Conservation (phyloP, 177 flowering plant species). For the Tripterygium wilfordii region DNA sequence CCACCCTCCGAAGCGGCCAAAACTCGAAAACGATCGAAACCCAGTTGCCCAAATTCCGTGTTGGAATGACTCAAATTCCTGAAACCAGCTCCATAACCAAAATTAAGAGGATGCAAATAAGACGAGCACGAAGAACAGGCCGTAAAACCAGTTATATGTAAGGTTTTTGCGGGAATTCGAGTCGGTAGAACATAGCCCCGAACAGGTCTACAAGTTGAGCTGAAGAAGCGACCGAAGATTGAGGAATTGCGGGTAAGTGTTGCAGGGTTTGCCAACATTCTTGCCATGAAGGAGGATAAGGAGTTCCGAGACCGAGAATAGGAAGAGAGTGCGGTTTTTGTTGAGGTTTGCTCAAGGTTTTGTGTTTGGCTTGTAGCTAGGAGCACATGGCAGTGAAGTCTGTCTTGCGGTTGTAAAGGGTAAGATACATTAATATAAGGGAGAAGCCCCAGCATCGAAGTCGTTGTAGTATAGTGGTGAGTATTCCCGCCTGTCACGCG, state of each 20-base stretch:
- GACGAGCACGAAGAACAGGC: conserved; percentile 11
- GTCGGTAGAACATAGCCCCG: conserved; percentile 5
- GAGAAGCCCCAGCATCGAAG: too few relatives aligned
- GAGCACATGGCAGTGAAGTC: too few relatives aligned
- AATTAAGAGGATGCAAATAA: conserved; percentile 7
- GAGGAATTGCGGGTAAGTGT: conserved; percentile 20
- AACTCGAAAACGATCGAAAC: conserved; percentile 22
- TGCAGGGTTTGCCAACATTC: conserved; percentile 22
- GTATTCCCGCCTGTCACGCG: conserved; percentile 99
- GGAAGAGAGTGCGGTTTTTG: too few relatives aligned
- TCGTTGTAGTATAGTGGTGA: conserved; percentile 99
- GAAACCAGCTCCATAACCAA: conserved; percentile 8
- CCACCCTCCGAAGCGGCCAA: conserved; percentile 41
- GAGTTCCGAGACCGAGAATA: too few relatives aligned
- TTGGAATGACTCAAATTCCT: conserved; percentile 10
- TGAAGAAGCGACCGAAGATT: conserved; percentile 11
- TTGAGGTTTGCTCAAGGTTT: too few relatives aligned
- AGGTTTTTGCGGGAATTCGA: conserved; percentile 9
- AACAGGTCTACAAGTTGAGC: conserved; percentile 17
- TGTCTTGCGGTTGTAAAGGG: too few relatives aligned
- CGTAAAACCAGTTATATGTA: conserved; percentile 7
- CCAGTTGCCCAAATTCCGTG: conserved; percentile 10
- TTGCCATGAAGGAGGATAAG: too few relatives aligned
- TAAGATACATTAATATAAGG: too few relatives aligned
- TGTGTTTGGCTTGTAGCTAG: too few relatives aligned